These are phyloP conservation scores for Chalara sp. DNA, from an alignment of 2,329 filamentous ascomycete genomes.

Conservation along the genomic window DNA sequence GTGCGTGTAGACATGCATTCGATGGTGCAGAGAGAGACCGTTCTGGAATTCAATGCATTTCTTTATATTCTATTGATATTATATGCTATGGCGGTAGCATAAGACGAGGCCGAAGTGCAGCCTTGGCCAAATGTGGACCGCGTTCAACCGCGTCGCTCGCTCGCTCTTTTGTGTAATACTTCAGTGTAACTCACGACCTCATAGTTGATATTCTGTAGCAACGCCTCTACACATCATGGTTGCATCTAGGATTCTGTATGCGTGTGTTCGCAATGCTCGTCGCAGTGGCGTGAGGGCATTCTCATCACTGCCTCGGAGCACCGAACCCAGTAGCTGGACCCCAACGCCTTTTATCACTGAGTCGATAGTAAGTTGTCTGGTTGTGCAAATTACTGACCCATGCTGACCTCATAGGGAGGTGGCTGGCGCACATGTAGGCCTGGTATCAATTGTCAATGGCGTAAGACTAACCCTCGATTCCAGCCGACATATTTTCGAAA, in stretches of 20 bases:
- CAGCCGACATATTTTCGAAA: constrained; percentile 78
- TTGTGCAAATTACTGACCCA: constrained; percentile 13
- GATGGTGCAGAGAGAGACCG: too few species aligned
- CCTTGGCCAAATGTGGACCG: too few species aligned
- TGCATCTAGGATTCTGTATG: constrained; percentile 18
- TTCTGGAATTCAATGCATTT: too few species aligned
- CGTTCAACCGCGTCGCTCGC: too few species aligned
- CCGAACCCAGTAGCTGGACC: constrained; percentile 27
- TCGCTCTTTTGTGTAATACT: too few species aligned
- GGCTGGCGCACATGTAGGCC: constrained; percentile 72
- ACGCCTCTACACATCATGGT: constrained; percentile 15
- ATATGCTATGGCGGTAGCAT: too few species aligned
- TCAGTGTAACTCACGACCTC: too few species aligned
- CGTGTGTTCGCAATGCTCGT: constrained; percentile 17
- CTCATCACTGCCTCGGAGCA: constrained; percentile 14
- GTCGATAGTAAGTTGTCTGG: constrained; percentile 42
- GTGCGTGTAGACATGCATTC: too few species aligned
- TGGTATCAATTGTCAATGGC: constrained; percentile 17
- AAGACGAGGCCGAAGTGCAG: too few species aligned
- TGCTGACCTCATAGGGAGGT: constrained; percentile 48
- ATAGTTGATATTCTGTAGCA: too few species aligned
- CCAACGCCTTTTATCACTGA: constrained; percentile 49
- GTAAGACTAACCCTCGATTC: constrained; percentile 12
- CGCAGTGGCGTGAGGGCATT: constrained; percentile 15
- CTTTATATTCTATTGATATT: too few species aligned